Conservation (phyloP, 2,329 filamentous ascomycete genomes). For the Pyrenophora teres region DNA sequence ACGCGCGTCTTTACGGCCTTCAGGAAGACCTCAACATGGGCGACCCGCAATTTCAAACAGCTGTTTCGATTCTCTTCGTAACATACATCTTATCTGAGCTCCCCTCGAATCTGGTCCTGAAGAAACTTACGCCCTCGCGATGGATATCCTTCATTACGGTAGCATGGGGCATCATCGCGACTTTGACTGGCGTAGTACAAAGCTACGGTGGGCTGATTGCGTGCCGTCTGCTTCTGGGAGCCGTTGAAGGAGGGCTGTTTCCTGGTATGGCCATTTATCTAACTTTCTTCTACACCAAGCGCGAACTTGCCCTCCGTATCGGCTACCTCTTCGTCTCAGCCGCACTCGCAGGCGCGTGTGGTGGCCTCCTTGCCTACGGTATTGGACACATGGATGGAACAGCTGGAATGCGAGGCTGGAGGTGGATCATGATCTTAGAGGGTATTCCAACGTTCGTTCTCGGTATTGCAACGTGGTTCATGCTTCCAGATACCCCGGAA, state of each 20-base stretch:
- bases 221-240: conserved; percentile 69
- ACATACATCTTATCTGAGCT: conserved; percentile 54
- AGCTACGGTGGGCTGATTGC: conserved; percentile 70
- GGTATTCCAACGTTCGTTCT: conserved; percentile 61
- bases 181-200: conserved; percentile 69
- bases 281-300: conserved; percentile 76
- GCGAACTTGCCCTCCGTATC: conserved; percentile 72
- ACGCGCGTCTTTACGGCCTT: conserved; percentile 66
- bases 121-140: conserved; percentile 51
- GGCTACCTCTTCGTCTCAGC: conserved; percentile 74
- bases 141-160: conserved; percentile 66
- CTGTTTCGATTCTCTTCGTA: conserved; percentile 52
- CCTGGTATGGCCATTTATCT: conserved; percentile 72
- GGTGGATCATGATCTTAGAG: conserved; percentile 70
- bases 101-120: conserved; percentile 54
- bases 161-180: conserved; percentile 64
- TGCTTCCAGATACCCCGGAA: conserved; percentile 69
- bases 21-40: conserved; percentile 65
- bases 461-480: conserved; percentile 60
- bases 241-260: conserved; percentile 72
- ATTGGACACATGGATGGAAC: conserved; percentile 75
- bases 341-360: conserved; percentile 72
- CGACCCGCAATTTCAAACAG: conserved; percentile 69
- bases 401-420: conserved; percentile 68
- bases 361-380: conserved; percentile 73